A percentile compares a stretch with the other conserved stretches of the same genome.
phyloP scores from a whole-genome alignment of 2,329 filamentous ascomycete genomes.

The Byssoonygena ceratinophila region DNA sequence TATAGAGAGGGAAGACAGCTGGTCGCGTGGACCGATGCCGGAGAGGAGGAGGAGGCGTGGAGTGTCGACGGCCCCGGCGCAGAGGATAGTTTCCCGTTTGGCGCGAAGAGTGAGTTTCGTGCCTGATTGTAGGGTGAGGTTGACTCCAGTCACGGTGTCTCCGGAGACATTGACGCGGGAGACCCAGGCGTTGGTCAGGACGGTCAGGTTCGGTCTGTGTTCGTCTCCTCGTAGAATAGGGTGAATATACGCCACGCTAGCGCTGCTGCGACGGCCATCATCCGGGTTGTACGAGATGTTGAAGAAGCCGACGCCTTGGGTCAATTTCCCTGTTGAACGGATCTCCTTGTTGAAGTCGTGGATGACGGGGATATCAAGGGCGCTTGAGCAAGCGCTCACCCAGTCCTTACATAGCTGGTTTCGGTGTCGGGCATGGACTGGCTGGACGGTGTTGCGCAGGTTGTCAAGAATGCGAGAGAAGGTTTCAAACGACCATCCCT shows the following conservation, averaged over 20 bases:
- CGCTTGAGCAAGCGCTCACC: slow-evolving; percentile 67
- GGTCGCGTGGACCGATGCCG: slow-evolving; percentile 36
- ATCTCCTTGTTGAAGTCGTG: slow-evolving; percentile 83
- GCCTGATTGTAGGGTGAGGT: slow-evolving; percentile 54
- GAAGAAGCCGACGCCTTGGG: slow-evolving; percentile 77
- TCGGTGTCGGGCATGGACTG: slow-evolving; percentile 71
- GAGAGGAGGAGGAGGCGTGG: slow-evolving; percentile 46
- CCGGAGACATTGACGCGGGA: slow-evolving; percentile 64
- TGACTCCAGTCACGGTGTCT: slow-evolving; percentile 61
- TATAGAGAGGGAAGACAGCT: slow-evolving; percentile 22
- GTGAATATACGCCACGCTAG: slow-evolving; percentile 86
- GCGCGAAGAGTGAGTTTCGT: slow-evolving; percentile 41
- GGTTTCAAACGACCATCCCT: slow-evolving; percentile 76
- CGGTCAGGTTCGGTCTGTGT: slow-evolving; percentile 69
- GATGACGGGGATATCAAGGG: slow-evolving; percentile 69
- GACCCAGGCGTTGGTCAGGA: slow-evolving; percentile 82
- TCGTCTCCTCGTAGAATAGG: slow-evolving; percentile 77
- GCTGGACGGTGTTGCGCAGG: slow-evolving; percentile 80
- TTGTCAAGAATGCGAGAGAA: slow-evolving; percentile 74
- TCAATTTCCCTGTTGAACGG: slow-evolving; percentile 58
- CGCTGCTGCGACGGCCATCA: slow-evolving; percentile 70
- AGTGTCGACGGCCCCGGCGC: slow-evolving; percentile 45
- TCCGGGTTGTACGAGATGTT: slow-evolving; percentile 86
- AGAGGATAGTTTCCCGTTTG: slow-evolving; percentile 41
- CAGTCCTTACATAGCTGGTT: slow-evolving; percentile 90